Evolutionary conservation across 2,329 filamentous ascomycete species (phyloP), one percentile per base, ranked within the genome.

Genomic region (Chaetomium strumarium): DNA sequence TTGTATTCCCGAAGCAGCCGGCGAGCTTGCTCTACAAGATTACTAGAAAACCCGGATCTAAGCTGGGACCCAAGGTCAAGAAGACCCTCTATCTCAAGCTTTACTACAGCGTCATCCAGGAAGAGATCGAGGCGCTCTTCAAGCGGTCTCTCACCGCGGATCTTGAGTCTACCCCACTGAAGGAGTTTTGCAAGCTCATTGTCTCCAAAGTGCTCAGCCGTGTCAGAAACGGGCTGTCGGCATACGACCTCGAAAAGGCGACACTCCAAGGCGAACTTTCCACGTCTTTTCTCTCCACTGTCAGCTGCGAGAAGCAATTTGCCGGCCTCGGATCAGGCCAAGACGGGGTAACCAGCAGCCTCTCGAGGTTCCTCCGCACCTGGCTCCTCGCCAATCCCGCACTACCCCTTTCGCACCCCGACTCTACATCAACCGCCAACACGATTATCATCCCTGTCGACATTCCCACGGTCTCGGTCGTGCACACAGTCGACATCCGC

Each of bases 401-500:
- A 3, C 54, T 76, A 1, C 17, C 41, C 2, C 55, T 74, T 0
- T 58, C 56, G 5, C 62, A 69, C 37, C 55, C 30, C 58, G 24
- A 33, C 11, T 46, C 61, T 62, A 13, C 63, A 11, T 36, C 52
- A 5, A 49, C 69, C 19, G 72, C 11, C 16, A 78, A 17, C 75
- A 68, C 83, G 12, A 91, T 99, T 60, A 75, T 86, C 30, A 95
- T 99, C 49, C 88, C 91, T 0, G 91, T 99, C 13, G 90, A 96
- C 53, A 83, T 99, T 1, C 92, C 92, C 0, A 84, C 86, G 1
- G 77, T 96, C 2, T 82, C 88, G 44, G 81, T 96, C 17, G 80
- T 97, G 0, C 87, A 95, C 68, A 95, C 88, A 0, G 85, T 86
- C 2, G 82, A 86, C 48, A 77, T 92, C 29, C 72, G 74, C 29